phyloP scores from a whole-genome alignment of 257 asterid species.

The Capsicum chinense region DNA sequence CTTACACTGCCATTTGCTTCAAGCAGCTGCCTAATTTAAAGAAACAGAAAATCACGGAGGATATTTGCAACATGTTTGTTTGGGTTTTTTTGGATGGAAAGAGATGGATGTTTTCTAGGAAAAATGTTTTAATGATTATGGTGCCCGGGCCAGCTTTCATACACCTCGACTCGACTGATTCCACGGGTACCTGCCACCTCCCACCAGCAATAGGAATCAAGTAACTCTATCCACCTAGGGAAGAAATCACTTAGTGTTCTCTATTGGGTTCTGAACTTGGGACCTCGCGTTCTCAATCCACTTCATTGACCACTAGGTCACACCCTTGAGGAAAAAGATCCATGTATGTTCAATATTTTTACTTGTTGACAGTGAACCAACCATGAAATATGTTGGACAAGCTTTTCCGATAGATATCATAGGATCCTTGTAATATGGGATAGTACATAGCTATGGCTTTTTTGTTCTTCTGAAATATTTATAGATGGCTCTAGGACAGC shows the following conservation, averaged over 20 bases:
- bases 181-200: too few species aligned
- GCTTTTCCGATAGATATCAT: background rate
- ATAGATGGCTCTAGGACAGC: background rate
- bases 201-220: too few species aligned
- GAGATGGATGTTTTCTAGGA: background rate
- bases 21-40: conserved; percentile 1
- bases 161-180: too few species aligned
- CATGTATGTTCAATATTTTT: conserved; percentile 12
- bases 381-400: conserved; percentile 19
- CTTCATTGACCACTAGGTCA: too few species aligned
- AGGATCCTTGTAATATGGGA: background rate
- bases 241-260: too few species aligned
- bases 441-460: background rate
- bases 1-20: background rate
- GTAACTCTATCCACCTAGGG: too few species aligned
- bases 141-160: too few species aligned
- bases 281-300: too few species aligned
- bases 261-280: too few species aligned
- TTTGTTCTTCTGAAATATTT: background rate
- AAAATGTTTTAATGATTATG: background rate
- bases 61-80: background rate
- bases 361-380: background rate
- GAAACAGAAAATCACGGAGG: background rate
- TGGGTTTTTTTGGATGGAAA: conserved; percentile 9
- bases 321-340: background rate